Percentiles rank a stretch among this genome's conserved stretches.
Evolutionary conservation across 495 filamentous ascomycete species (phyloP).

Genomic region (Podospora pseudocomata): DNA sequence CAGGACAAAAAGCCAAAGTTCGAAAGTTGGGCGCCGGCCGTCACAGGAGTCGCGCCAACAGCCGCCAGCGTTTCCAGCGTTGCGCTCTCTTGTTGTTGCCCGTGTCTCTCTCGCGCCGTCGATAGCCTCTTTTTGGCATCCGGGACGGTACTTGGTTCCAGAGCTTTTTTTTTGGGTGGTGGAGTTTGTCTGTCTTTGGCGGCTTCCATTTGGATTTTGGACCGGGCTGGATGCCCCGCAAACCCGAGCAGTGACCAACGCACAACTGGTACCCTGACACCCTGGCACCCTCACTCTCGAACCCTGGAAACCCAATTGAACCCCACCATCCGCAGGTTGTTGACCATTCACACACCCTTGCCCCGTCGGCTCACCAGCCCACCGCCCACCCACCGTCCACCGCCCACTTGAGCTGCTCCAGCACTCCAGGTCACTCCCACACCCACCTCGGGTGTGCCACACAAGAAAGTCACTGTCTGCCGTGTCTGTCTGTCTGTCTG

Average conservation of each 20-base stretch:
- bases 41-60: not conserved
- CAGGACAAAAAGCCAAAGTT: not conserved
- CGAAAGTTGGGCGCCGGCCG: conserved; percentile 1
- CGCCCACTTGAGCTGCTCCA: not conserved
- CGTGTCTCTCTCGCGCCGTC: not conserved
- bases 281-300: not conserved
- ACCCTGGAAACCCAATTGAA: conserved; percentile 4
- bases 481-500: not conserved
- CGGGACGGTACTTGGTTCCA: not conserved
- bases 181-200: no score
- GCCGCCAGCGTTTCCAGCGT: conserved; percentile 11
- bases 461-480: not conserved
- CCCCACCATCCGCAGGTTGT: not conserved
- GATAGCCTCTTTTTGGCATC: not conserved
- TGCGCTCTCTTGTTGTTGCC: not conserved
- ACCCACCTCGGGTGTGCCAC: not conserved
- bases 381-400: not conserved
- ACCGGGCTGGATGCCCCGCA: conserved; percentile 2
- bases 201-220: not conserved
- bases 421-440: not conserved
- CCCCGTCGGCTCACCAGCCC: not conserved
- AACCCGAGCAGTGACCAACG: conserved; percentile 5
- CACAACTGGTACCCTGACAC: not conserved
- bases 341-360: conserved; percentile 8
- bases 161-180: no score